Conservation (phyloP, 768 basidiomycete genomes). For the Vishniacozyma victoriae region DNA sequence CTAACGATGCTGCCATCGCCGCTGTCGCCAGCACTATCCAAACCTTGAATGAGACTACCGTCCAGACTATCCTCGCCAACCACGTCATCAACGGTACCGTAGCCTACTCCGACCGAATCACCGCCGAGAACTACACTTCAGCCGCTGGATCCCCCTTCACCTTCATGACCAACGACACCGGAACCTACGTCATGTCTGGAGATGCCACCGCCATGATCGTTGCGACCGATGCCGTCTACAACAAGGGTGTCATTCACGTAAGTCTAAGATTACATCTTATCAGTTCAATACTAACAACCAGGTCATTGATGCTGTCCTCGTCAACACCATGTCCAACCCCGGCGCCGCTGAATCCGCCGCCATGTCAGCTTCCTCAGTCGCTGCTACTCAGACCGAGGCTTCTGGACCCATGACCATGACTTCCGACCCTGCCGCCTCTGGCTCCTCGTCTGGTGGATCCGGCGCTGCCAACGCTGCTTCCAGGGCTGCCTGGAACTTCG, state of each 20-base stretch:
- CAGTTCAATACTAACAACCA: conserved; percentile 3
- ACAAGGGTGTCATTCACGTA: conserved; percentile 65
- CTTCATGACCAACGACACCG: conserved; percentile 57
- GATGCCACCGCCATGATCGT: conserved; percentile 55
- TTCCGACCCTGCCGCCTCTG: conserved; percentile 15
- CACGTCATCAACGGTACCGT: conserved; percentile 70
- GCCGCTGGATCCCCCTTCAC: conserved; percentile 57
- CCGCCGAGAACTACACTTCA: conserved; percentile 51
- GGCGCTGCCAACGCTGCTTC: conserved; percentile 11
- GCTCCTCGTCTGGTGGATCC: conserved; percentile 9
- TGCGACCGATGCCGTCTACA: conserved; percentile 56
- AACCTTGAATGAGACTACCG: conserved; percentile 52
- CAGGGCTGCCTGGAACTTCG: conserved; percentile 14
- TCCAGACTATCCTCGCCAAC: conserved; percentile 54
- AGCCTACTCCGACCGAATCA: conserved; percentile 57
- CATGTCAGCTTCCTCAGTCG: conserved; percentile 22
- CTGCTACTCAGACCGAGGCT: conserved; percentile 31
- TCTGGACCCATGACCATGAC: conserved; percentile 31
- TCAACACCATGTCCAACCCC: conserved; percentile 44
- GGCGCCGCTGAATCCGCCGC: conserved; percentile 42
- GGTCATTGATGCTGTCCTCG: conserved; percentile 46
- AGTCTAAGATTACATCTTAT: not conserved
- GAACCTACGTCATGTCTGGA: conserved; percentile 55
- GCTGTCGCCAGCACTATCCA: conserved; percentile 46
- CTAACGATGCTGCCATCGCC: conserved; percentile 55